Conservation (phyloP, 495 filamentous ascomycete species). For the Neurospora hispaniola region DNA sequence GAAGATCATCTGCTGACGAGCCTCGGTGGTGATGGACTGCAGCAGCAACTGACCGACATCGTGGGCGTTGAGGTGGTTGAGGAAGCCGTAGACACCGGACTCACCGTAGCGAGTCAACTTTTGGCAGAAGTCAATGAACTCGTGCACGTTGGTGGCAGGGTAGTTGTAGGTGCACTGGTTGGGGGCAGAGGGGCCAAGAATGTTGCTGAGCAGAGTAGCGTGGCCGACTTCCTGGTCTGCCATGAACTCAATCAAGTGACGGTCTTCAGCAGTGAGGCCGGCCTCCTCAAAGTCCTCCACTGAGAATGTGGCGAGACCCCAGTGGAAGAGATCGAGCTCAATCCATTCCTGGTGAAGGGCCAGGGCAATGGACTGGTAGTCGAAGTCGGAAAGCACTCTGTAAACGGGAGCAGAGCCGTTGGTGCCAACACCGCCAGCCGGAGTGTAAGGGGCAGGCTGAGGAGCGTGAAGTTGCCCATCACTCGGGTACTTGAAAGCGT, state of each 20-base stretch:
- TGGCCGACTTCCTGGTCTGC: constrained; percentile 78
- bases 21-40: constrained; percentile 73
- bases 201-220: constrained; percentile 67
- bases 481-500: constrained; percentile 52
- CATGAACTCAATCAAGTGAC: constrained; percentile 72
- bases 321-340: constrained; percentile 79
- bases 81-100: constrained; percentile 73
- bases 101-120: constrained; percentile 78
- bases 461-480: constrained; percentile 56
- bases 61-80: constrained; percentile 69
- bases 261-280: constrained; percentile 57
- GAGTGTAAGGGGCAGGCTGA: constrained; percentile 62
- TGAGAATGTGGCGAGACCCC: constrained; percentile 61
- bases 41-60: constrained; percentile 63
- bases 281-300: constrained; percentile 58
- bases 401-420: constrained; percentile 69
- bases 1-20: constrained; percentile 82
- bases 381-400: constrained; percentile 59
- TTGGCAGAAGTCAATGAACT: constrained; percentile 81
- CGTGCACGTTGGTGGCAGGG: constrained; percentile 62
- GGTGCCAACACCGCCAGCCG: constrained; percentile 69
- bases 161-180: constrained; percentile 75
- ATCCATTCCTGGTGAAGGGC: constrained; percentile 78
- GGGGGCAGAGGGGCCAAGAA: constrained; percentile 66
- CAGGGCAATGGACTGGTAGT: constrained; percentile 60